A percentile compares a stretch with the other conserved stretches of the same genome.
phyloP scores from a whole-genome alignment of 2,329 filamentous ascomycete genomes.

The Cercospora beticola region DNA sequence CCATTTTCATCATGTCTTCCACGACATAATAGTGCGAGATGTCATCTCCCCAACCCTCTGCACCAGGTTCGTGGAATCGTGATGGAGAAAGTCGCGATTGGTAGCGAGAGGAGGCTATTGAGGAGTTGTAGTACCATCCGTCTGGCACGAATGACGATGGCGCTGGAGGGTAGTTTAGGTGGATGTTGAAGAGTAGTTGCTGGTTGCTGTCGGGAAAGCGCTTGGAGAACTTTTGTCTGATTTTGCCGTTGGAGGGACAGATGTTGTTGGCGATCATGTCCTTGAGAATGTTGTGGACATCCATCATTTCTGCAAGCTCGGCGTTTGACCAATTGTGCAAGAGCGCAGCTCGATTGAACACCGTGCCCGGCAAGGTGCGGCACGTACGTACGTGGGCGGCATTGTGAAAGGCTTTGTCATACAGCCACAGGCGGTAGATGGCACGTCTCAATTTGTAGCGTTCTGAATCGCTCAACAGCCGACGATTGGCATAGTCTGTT shows the following conservation, averaged over 20 bases:
- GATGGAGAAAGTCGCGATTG: slow-evolving; percentile 50
- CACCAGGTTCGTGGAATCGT: slow-evolving; percentile 52
- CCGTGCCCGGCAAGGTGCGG: slow-evolving; percentile 48
- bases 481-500: slow-evolving; percentile 54
- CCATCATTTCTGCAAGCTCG: slow-evolving; percentile 60
- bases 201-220: slow-evolving; percentile 53
- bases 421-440: slow-evolving; percentile 62
- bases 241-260: slow-evolving; percentile 62
- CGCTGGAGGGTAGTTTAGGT: slow-evolving; percentile 38
- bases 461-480: slow-evolving; percentile 53
- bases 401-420: slow-evolving; percentile 59
- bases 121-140: slow-evolving; percentile 42
- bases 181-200: slow-evolving; percentile 52
- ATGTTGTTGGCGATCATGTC: slow-evolving; percentile 59
- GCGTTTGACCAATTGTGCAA: slow-evolving; percentile 59
- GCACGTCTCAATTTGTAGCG: slow-evolving; percentile 55
- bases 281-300: slow-evolving; percentile 56
- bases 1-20: slow-evolving; percentile 64
- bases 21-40: slow-evolving; percentile 64
- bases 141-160: slow-evolving; percentile 33
- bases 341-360: slow-evolving; percentile 55
- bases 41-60: slow-evolving; percentile 65
- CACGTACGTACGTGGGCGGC: slow-evolving; percentile 51
- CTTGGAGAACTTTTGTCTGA: slow-evolving; percentile 59
- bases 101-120: slow-evolving; percentile 40